phyloP scores from a whole-genome alignment of 345 rosid species.

The Camelina laxa region DNA sequence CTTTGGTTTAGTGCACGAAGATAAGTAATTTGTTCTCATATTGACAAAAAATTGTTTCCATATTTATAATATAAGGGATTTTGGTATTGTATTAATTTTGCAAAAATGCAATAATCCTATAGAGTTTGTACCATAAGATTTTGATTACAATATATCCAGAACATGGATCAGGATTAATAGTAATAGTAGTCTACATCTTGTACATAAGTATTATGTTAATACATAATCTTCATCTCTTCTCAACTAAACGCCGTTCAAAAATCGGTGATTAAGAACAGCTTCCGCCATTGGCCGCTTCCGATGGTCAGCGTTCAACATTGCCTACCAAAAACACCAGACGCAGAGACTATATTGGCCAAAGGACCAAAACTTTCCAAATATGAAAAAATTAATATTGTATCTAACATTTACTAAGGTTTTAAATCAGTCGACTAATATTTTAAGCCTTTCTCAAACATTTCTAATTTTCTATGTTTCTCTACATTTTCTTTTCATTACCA shows the following conservation, averaged over 20 bases:
- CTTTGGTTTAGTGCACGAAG: no score
- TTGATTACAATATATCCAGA: not conserved
- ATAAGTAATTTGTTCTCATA: no score
- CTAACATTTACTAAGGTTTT: not conserved
- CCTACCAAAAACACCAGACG: constrained; percentile 51
- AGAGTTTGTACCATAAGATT: no score
- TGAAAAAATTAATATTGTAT: not conserved
- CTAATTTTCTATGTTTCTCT: not conserved
- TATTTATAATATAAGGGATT: no score
- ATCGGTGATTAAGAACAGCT: constrained; percentile 74
- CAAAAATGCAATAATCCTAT: no score
- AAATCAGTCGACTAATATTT: not conserved
- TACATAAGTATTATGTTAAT: constrained; percentile 16
- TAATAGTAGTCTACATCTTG: not conserved
- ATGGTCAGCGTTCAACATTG: constrained; percentile 80
- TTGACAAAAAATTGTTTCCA: no score
- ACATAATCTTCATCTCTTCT: constrained; percentile 27
- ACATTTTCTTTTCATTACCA: not conserved
- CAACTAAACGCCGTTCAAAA: constrained; percentile 57
- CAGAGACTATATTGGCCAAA: not conserved
- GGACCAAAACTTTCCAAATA: constrained; percentile 4
- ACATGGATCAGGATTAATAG: constrained; percentile 2
- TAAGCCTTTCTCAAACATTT: not conserved
- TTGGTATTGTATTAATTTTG: no score
- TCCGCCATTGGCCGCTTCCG: constrained; percentile 81